These are phyloP conservation scores for Sinapis alba DNA, from an alignment of 441 rosid genomes.

Conservation along the genomic window DNA sequence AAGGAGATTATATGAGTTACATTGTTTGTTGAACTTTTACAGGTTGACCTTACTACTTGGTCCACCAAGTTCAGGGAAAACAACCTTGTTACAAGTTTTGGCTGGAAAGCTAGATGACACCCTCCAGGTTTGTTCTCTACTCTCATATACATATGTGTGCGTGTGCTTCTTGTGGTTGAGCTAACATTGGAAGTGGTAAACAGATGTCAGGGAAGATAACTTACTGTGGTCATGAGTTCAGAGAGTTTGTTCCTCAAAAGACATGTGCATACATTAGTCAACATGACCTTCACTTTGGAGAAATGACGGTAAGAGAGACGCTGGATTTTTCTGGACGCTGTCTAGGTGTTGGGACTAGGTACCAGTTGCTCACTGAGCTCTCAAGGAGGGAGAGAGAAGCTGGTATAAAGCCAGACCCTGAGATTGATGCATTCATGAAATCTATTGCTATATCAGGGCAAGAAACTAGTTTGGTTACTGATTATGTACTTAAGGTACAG, in stretches of 20 bases:
- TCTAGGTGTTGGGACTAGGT: conserved; percentile 85
- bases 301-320: conserved; percentile 94
- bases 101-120: conserved; percentile 72
- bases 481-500: conserved; percentile 79
- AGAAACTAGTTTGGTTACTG: conserved; percentile 85
- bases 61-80: conserved; percentile 90
- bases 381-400: conserved; percentile 77
- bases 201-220: conserved; percentile 74
- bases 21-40: conserved; percentile 25
- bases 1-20: background rate
- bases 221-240: conserved; percentile 83
- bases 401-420: conserved; percentile 85
- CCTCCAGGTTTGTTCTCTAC: conserved; percentile 50
- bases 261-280: conserved; percentile 95
- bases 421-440: conserved; percentile 93
- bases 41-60: conserved; percentile 92
- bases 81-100: conserved; percentile 77
- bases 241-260: conserved; percentile 85
- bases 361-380: conserved; percentile 70
- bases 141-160: background rate
- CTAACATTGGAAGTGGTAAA: conserved; percentile 13
- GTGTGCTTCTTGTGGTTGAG: background rate
- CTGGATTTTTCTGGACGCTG: conserved; percentile 89
- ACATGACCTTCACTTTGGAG: conserved; percentile 88
- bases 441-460: conserved; percentile 82